These are phyloP conservation scores for Ostreobium quekettii DNA, from an alignment of 139 green algal genomes.

Conservation along the genomic window DNA sequence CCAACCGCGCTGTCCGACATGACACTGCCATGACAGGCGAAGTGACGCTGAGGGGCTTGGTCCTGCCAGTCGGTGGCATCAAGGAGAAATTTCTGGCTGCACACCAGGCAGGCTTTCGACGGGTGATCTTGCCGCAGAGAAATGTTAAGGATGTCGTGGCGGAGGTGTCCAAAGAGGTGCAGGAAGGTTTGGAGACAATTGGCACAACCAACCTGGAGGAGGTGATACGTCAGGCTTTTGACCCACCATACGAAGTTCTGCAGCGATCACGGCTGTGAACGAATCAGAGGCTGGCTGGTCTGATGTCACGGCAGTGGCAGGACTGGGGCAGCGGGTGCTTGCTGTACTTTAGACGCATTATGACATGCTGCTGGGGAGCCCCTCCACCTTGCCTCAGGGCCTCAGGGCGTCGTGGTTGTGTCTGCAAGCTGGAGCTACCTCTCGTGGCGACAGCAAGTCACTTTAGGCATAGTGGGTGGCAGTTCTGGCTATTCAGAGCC, in stretches of 20 bases:
- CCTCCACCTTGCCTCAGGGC: too few species aligned
- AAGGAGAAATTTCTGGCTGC: slow-evolving; percentile 41
- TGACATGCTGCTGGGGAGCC: too few species aligned
- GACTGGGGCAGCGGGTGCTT: too few species aligned
- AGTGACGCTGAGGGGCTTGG: slow-evolving; percentile 50
- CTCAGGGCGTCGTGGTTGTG: too few species aligned
- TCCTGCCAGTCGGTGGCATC: slow-evolving; percentile 53
- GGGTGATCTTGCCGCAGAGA: slow-evolving; percentile 39
- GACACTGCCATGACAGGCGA: slow-evolving; percentile 66
- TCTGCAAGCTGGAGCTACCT: too few species aligned
- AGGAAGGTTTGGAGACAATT: slow-evolving; percentile 27
- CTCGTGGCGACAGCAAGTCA: too few species aligned
- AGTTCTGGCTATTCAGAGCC: too few species aligned
- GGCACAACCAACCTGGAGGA: not conserved
- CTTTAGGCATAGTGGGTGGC: too few species aligned
- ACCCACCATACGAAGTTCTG: slow-evolving; percentile 18
- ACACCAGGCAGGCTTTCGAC: slow-evolving; percentile 38
- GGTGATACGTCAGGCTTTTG: slow-evolving; percentile 6
- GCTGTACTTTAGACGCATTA: too few species aligned
- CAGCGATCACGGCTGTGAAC: too few species aligned
- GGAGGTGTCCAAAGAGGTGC: slow-evolving; percentile 30
- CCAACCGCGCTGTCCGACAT: slow-evolving; percentile 30
- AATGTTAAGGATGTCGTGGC: slow-evolving; percentile 41
- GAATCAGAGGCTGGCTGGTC: too few species aligned
- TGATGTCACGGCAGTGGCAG: too few species aligned